A percentile compares a stretch with the other conserved stretches of the same genome.
phyloP scores from a whole-genome alignment of 2,329 filamentous ascomycete species.

The Diaporthe vaccinii region DNA sequence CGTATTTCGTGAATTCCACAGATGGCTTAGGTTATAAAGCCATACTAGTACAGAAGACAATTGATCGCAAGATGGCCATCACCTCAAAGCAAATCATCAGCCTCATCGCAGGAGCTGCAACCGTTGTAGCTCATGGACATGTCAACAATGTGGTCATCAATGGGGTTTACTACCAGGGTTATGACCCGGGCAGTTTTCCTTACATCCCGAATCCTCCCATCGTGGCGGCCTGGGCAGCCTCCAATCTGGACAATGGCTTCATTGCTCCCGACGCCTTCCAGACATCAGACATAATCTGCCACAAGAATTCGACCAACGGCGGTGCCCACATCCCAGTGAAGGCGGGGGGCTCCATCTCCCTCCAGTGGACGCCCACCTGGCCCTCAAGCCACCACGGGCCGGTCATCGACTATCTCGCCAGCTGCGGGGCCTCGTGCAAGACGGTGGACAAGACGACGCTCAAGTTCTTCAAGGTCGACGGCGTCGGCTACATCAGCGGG shows the following conservation, averaged over 20 bases:
- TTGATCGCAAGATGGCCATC: constrained; percentile 2
- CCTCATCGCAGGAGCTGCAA: constrained; percentile 10
- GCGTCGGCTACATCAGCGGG: constrained; percentile 45
- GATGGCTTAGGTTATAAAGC: not conserved
- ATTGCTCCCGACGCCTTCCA: constrained; percentile 52
- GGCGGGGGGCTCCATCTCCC: constrained; percentile 48
- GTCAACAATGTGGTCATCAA: constrained; percentile 41
- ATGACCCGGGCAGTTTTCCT: constrained; percentile 29
- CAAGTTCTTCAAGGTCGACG: constrained; percentile 54
- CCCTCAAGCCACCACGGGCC: constrained; percentile 47
- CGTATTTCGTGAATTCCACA: not conserved
- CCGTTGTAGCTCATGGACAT: constrained; percentile 36
- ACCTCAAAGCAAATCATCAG: not conserved
- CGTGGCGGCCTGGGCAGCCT: constrained; percentile 37
- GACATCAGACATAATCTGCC: constrained; percentile 53
- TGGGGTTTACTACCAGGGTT: constrained; percentile 38
- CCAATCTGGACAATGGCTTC: constrained; percentile 53
- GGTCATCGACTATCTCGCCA: constrained; percentile 53
- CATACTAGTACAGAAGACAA: not conserved
- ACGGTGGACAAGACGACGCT: constrained; percentile 52
- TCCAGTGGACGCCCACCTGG: constrained; percentile 40
- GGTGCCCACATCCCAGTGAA: constrained; percentile 47
- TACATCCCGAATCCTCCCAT: constrained; percentile 33
- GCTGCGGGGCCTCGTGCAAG: constrained; percentile 52
- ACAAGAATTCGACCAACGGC: constrained; percentile 51